Percentiles rank a stretch among this genome's conserved stretches.
Conservation (phyloP, 768 basidiomycete species). For the Fibroporia radiculosa region DNA sequence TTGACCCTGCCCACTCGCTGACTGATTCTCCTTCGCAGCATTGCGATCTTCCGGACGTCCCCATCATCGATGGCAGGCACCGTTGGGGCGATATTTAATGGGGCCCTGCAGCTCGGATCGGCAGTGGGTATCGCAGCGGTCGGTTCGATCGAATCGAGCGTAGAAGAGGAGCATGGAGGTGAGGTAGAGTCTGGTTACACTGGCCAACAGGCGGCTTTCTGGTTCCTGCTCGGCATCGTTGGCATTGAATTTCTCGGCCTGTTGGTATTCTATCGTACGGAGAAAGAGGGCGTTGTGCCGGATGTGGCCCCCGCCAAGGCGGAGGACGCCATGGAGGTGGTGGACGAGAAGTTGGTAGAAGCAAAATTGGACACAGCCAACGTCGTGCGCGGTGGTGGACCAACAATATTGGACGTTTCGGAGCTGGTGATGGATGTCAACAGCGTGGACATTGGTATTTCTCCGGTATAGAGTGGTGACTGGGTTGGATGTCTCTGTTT, state of each 20-base stretch:
- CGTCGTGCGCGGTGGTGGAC: background rate
- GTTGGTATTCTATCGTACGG: constrained; percentile 27
- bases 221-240: constrained; percentile 25
- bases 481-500: no score
- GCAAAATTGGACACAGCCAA: background rate
- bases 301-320: background rate
- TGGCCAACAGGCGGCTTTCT: constrained; percentile 37
- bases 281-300: constrained; percentile 9
- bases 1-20: background rate
- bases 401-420: background rate
- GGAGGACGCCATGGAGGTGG: background rate
- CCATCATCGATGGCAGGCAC: constrained; percentile 44
- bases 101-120: constrained; percentile 43
- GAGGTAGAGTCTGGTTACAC: constrained; percentile 23
- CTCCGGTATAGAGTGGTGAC: background rate
- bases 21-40: constrained; percentile 22
- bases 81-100: constrained; percentile 49
- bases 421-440: background rate
- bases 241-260: constrained; percentile 25
- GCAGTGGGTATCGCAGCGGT: constrained; percentile 44
- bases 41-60: constrained; percentile 42
- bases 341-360: background rate
- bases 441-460: background rate
- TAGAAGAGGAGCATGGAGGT: constrained; percentile 28
- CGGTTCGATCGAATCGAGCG: constrained; percentile 39